Evolutionary conservation across 2,329 filamentous ascomycete species (phyloP).

Genomic region (Raffaelea ambrosiae): DNA sequence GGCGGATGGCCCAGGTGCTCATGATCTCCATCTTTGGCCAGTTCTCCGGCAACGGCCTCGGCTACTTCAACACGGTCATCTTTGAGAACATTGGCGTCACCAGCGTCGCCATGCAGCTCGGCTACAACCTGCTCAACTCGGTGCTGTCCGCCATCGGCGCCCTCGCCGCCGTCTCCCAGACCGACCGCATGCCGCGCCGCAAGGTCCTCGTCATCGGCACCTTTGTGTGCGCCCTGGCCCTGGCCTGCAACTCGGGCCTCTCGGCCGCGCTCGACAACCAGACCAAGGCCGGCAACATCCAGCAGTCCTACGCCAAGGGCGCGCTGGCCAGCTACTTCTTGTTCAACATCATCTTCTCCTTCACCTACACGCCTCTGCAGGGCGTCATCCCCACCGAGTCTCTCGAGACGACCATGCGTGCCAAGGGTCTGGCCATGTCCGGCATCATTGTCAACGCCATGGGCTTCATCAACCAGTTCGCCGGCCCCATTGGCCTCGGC

Average conservation of each 20-base stretch:
- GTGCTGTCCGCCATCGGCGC: slow-evolving; percentile 36
- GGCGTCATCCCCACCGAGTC: slow-evolving; percentile 38
- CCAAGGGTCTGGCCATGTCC: slow-evolving; percentile 36
- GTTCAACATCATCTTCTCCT: slow-evolving; percentile 40
- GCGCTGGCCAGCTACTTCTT: slow-evolving; percentile 39
- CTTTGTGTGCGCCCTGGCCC: slow-evolving; percentile 28
- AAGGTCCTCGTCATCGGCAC: slow-evolving; percentile 36
- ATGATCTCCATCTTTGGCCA: slow-evolving; percentile 44
- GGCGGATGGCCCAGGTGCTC: slow-evolving; percentile 37
- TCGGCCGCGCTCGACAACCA: slow-evolving; percentile 25
- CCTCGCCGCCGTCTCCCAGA: slow-evolving; percentile 30
- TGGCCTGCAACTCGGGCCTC: slow-evolving; percentile 37
- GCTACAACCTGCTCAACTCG: slow-evolving; percentile 38
- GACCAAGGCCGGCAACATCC: slow-evolving; percentile 19
- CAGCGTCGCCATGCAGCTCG: slow-evolving; percentile 28
- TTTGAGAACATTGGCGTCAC: slow-evolving; percentile 30
- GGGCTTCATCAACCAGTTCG: slow-evolving; percentile 40
- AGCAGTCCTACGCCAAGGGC: slow-evolving; percentile 29
- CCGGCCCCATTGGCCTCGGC: slow-evolving; percentile 33
- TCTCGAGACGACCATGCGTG: slow-evolving; percentile 37
- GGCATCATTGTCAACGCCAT: slow-evolving; percentile 35
- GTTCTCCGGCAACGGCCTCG: slow-evolving; percentile 41
- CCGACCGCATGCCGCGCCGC: slow-evolving; percentile 37
- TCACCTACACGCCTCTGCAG: slow-evolving; percentile 41
- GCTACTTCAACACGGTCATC: slow-evolving; percentile 42